phyloP scores from a whole-genome alignment of 495 filamentous ascomycete genomes.

The Cairneyella variabilis region DNA sequence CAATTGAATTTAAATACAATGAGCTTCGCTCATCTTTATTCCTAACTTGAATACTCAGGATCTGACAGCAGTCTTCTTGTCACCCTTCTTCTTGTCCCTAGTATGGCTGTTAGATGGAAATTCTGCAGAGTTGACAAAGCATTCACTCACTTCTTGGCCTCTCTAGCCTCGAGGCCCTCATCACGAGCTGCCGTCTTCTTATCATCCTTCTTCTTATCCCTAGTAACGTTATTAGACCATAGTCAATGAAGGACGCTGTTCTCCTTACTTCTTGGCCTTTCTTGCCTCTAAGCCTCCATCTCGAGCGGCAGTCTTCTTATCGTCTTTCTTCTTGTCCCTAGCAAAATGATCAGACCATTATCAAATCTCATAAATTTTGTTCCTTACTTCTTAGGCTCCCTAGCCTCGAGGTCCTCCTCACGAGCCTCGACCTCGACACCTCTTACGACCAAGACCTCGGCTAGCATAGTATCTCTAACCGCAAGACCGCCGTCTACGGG shows the following conservation, averaged over 20 bases:
- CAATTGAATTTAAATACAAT: no score
- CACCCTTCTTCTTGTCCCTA: not conserved
- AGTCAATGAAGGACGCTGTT: not conserved
- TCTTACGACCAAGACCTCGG: not conserved
- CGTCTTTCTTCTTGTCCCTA: not conserved
- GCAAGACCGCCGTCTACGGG: not conserved
- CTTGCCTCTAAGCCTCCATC: not conserved
- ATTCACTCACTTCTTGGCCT: not conserved
- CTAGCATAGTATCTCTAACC: not conserved
- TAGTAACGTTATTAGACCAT: not conserved
- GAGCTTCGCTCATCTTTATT: no score
- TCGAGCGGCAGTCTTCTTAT: not conserved
- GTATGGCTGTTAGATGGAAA: not conserved
- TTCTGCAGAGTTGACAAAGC: no score
- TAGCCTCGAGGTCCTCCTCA: not conserved
- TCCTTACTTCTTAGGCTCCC: slow-evolving; percentile 1
- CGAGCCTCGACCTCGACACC: not conserved
- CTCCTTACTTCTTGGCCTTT: not conserved
- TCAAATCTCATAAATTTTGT: not conserved
- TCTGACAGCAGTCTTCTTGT: not conserved
- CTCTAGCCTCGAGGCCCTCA: not conserved
- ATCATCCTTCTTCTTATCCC: not conserved
- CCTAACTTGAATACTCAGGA: no score
- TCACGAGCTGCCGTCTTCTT: not conserved
- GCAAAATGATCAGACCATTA: not conserved